Conservation (phyloP, 1,139 yeast species). For the Blastobotrys proliferans region DNA sequence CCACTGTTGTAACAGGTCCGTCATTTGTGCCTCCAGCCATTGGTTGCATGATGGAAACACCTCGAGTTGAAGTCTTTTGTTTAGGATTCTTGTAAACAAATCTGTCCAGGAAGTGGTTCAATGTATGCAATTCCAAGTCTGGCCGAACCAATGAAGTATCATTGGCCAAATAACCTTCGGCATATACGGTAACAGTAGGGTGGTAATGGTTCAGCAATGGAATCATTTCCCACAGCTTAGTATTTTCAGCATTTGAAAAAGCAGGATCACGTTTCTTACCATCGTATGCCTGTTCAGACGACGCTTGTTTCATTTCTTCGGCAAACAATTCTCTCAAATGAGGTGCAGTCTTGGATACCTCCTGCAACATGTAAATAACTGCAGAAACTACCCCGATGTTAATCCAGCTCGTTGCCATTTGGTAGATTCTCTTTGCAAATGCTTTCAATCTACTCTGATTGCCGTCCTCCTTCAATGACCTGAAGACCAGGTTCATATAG, state of each 20-base stretch:
- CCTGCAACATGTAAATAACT: conserved; percentile 71
- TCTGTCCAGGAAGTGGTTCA: conserved; percentile 88
- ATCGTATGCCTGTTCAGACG: conserved; percentile 74
- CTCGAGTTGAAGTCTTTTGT: conserved; percentile 65
- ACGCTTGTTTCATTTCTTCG: conserved; percentile 41
- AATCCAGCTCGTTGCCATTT: conserved; percentile 79
- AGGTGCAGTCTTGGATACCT: conserved; percentile 53
- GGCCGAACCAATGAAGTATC: conserved; percentile 58
- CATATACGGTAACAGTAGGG: conserved; percentile 85
- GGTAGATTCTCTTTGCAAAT: conserved; percentile 85
- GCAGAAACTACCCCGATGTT: conserved; percentile 91
- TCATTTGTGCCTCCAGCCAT: conserved; percentile 73
- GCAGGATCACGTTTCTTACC: conserved; percentile 88
- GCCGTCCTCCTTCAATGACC: conserved; percentile 71
- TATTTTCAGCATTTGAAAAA: conserved; percentile 80
- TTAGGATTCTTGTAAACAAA: conserved; percentile 93
- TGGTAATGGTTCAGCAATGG: conserved; percentile 80
- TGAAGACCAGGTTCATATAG: conserved; percentile 79
- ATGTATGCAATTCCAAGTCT: conserved; percentile 81
- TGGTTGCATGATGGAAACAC: conserved; percentile 96
- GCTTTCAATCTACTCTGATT: conserved; percentile 71
- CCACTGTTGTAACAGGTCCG: conserved; percentile 73
- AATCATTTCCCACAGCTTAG: conserved; percentile 83
- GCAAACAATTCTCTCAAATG: conserved; percentile 47
- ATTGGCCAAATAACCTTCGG: conserved; percentile 50